Percentiles rank a stretch among this genome's conserved stretches.
These are phyloP conservation scores for Astraeus odoratus DNA, from an alignment of 768 basidiomycete species.

Conservation along the genomic window DNA sequence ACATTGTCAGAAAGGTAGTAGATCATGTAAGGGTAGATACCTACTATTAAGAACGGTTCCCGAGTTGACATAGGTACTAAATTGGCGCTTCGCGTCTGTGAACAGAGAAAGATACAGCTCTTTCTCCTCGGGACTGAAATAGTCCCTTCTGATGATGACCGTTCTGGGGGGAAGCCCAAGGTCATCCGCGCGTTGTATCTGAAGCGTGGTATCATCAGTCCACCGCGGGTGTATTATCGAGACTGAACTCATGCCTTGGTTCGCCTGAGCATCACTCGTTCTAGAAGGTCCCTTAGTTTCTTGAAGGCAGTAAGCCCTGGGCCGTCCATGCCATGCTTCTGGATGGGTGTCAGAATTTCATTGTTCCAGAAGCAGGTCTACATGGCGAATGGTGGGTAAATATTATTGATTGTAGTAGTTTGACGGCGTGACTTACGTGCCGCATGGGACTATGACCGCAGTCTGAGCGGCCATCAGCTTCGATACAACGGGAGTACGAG, in stretches of 20 bases:
- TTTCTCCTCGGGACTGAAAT: conserved; percentile 95
- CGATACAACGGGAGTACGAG: too few species aligned
- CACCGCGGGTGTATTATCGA: not conserved
- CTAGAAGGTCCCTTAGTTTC: conserved; percentile 83
- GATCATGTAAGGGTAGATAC: conserved; percentile 22
- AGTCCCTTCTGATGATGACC: conserved; percentile 81
- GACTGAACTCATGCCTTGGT: conserved; percentile 51
- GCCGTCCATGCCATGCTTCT: conserved; percentile 78
- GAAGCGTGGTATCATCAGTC: not conserved
- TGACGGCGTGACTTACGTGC: conserved; percentile 41
- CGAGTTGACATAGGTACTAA: conserved; percentile 81
- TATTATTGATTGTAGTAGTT: conserved; percentile 1
- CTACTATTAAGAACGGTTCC: conserved; percentile 90
- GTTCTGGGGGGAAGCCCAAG: conserved; percentile 91
- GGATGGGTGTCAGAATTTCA: conserved; percentile 93
- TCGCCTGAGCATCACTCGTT: conserved; percentile 92
- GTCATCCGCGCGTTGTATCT: conserved; percentile 95
- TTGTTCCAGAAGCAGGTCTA: conserved; percentile 97
- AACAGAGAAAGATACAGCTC: conserved; percentile 90
- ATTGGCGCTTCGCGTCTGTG: conserved; percentile 88
- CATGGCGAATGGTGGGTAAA: not conserved
- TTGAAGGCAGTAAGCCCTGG: conserved; percentile 82
- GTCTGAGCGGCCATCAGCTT: conserved; percentile 35
- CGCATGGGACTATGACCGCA: conserved; percentile 85
- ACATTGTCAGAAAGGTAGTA: conserved; percentile 3